Base-by-base conservation (phyloP, 2,329 filamentous ascomycete species). In the Coniosporium tulheliwenetii region DNA sequence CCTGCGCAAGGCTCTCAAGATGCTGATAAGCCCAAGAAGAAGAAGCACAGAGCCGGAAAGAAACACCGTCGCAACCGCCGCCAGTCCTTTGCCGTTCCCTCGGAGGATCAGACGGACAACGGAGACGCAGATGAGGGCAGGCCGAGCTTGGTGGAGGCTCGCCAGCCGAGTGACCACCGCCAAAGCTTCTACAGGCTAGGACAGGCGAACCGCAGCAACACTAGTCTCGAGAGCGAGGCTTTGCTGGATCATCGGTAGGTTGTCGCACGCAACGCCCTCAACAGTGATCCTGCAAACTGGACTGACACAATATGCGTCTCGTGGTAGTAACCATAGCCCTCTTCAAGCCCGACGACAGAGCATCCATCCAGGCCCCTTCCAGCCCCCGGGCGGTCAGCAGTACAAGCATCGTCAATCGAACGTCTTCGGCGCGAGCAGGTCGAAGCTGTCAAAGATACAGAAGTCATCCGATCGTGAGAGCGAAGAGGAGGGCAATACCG, bases 151-250 rank as follows among this genome's bases (percentile, higher is more conserved):
- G 55, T 58, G 55, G 59, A 62, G 39, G 54, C 57, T 40, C 50
- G 52, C 4, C 52, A 47, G 43, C 43, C 53, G 15, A 46, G 55
- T 39, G 52, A 61, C 13, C 54, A 59, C 30, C 61, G 61, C 46
- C 59, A 60, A 40, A 65, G 66, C 44, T 73, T 76, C 53, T 77
- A 77, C 54, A 64, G 68, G 34, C 52, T 74, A 39, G 53, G 54
- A n/a, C 60, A 61, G 44, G 48, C 53, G 37, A 85, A 82, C 55
- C 55, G 79, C 47, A 96, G 89, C 63, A 79, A 73, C 51, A 86
- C 83, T 1, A 96, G 89, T 58, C 66, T 96, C 47, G 89, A 95
- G 49, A 95, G 86, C 58, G 81, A 93, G 55, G 79, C 76, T 7
- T 65, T 96, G 49, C 66, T 96, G 13, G 89, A 96, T 60, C 89